Evolutionary conservation across 2,329 filamentous ascomycete species (phyloP), one percentile per base, ranked within the genome.

Genomic region (Arthrobotrys conoides): DNA sequence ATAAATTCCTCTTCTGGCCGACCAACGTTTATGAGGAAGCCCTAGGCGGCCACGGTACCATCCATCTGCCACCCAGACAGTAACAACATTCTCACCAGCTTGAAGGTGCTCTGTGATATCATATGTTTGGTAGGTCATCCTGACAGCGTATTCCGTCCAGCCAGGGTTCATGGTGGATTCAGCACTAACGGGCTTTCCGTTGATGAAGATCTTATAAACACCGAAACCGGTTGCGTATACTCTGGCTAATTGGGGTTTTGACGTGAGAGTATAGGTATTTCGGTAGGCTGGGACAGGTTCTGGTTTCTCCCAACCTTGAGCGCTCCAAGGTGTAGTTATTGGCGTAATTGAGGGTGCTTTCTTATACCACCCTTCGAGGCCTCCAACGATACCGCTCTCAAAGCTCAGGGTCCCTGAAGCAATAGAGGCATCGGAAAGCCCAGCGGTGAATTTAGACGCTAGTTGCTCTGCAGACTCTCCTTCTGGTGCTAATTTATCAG

Each of bases 1-100:
- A 36, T 71, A 77, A 1, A 71, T 71, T 53, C 73, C 73, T 71
- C 73, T 44, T 63, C 61, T 44, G 24, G 73, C 73, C 5, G 66
- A 63, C 73, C 73, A 77, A 12, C 73, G 51, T 18, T 77, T 63
- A 57, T 67, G 51, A 14, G 41, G 53, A 20, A 73, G 70, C 3
- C 70, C 70, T 12, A 77, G 36, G 10, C 73, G 73, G 10, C 73
- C 73, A 33, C 73, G 73, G 36, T 77, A 77, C 73, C 73, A 77
- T 1, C 73, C 73, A 16, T 77, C 73, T 10, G 73, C 73, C 8
- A 77, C 61, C 51, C 30, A 71, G 18, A 77, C 67, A 16, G 63
- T 57, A 33, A 77, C 41, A 0, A 55, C 24, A 22, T 77, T 77
- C 10, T 71, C 61, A 3, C 73, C 73, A 14, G 20, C 30, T 51